A percentile compares a stretch with the other conserved stretches of the same genome.
phyloP scores from a whole-genome alignment of 495 filamentous ascomycete genomes.

The Neurospora sp. region DNA sequence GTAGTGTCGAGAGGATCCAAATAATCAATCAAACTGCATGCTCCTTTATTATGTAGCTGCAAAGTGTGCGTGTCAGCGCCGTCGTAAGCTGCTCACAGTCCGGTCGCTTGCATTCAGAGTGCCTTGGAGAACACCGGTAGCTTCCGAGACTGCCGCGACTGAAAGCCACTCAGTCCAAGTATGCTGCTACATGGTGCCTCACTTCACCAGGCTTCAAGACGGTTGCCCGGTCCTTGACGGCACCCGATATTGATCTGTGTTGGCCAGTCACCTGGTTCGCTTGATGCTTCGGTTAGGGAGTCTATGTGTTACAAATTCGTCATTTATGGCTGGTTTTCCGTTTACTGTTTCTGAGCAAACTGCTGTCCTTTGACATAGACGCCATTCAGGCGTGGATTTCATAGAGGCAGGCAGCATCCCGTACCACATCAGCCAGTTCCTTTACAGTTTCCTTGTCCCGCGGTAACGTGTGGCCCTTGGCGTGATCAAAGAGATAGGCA shows the following conservation, averaged over 20 bases:
- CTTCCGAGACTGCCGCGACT: not conserved
- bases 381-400: constrained; percentile 8
- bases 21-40: not conserved
- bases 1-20: not conserved
- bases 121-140: not conserved
- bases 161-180: not conserved
- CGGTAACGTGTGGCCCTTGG: constrained; percentile 46
- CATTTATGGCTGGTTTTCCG: not conserved
- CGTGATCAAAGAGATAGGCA: constrained; percentile 50
- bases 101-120: not conserved
- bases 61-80: not conserved
- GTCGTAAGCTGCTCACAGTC: not conserved
- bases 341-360: not conserved
- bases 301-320: not conserved
- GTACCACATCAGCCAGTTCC: constrained; percentile 38
- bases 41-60: not conserved
- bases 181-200: not conserved
- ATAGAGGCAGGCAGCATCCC: constrained; percentile 25
- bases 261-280: not conserved
- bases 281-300: not conserved
- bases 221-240: not conserved
- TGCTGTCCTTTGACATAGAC: not conserved
- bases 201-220: not conserved
- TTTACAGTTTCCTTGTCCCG: constrained; percentile 40
- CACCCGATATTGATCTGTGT: not conserved